Evolutionary conservation across 2,329 filamentous ascomycete genomes (phyloP), one percentile per base, ranked within the genome.

Genomic region (Nothopassalora personata): DNA sequence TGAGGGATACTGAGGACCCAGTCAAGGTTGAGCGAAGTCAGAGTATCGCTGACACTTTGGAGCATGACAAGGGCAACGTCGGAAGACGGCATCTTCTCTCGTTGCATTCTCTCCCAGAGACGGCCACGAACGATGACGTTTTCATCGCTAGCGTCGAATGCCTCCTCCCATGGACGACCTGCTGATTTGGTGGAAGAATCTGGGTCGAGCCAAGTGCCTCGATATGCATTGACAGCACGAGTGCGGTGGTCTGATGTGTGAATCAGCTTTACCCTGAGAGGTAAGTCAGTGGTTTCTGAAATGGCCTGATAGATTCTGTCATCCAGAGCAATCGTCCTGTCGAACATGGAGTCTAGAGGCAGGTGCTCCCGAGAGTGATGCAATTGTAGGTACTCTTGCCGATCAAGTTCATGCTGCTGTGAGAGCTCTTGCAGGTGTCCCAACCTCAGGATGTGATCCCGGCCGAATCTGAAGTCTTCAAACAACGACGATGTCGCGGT

Each of bases 21-120:
- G 56, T 75, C 73, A 8, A 75, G 60, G 23, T 68, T 73, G 19
- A 75, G 54, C 1, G 70, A 73, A 1, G 67, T 71, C 8, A 75
- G 60, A 8, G 69, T 72, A 10, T 51, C 18, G 27, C 65, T 64
- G 5, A 61, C 61, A 34, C 46, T 63, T 2, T 55, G 15, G 5
- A 72, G 58, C 52, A 70, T 55, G 5, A 28, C 5, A 9, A 65
- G 47, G 3, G 64, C 64, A 8, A 60, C 61, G 31, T 59, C 30
- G n/a, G 64, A 56, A n/a, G 62, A 67, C 10, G 67, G 61, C 15
- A 63, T 53, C 56, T 55, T 60, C 31, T 69, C 67, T 23, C 60
- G 60, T 28, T 67, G 65, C 53, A 59, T 63, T 28, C 39, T 30
- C 45, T 60, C 54, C 55, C 58, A 60, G n/a, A 45, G 23, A 31